Evolutionary conservation across 306 rosid species (phyloP).

Genomic region (Neltuma alba): DNA sequence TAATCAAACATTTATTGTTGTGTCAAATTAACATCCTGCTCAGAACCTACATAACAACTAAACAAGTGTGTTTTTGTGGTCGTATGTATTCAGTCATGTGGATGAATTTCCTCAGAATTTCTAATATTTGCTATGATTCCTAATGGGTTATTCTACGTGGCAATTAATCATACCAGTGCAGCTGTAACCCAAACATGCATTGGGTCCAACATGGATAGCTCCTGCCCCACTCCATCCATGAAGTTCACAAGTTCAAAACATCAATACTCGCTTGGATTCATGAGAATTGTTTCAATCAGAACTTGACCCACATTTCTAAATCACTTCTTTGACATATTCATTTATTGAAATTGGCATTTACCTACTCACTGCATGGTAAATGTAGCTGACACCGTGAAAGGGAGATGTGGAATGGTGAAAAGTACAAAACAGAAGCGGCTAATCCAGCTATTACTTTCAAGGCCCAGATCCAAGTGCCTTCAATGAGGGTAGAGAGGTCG

Average conservation of each 20-base stretch:
- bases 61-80: neutral
- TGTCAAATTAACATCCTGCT: neutral
- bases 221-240: slow-evolving; percentile 57
- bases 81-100: neutral
- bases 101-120: slow-evolving; percentile 13
- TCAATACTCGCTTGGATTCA: slow-evolving; percentile 40
- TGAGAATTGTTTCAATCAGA: slow-evolving; percentile 49
- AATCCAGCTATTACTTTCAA: slow-evolving; percentile 43
- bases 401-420: slow-evolving; percentile 26
- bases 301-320: slow-evolving; percentile 41
- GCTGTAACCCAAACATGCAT: slow-evolving; percentile 45
- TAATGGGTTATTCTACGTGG: slow-evolving; percentile 30
- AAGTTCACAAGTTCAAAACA: slow-evolving; percentile 52
- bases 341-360: slow-evolving; percentile 24
- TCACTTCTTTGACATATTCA: neutral
- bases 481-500: slow-evolving; percentile 32
- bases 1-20: slow-evolving; percentile 17
- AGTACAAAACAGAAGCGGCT: slow-evolving; percentile 19
- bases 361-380: slow-evolving; percentile 19
- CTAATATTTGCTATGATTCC: neutral
- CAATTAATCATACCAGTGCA: slow-evolving; percentile 37
- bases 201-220: slow-evolving; percentile 47
- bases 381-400: slow-evolving; percentile 35
- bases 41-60: neutral
- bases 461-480: slow-evolving; percentile 47